phyloP scores from a whole-genome alignment of 257 asterid species.

The Misopates orontium region DNA sequence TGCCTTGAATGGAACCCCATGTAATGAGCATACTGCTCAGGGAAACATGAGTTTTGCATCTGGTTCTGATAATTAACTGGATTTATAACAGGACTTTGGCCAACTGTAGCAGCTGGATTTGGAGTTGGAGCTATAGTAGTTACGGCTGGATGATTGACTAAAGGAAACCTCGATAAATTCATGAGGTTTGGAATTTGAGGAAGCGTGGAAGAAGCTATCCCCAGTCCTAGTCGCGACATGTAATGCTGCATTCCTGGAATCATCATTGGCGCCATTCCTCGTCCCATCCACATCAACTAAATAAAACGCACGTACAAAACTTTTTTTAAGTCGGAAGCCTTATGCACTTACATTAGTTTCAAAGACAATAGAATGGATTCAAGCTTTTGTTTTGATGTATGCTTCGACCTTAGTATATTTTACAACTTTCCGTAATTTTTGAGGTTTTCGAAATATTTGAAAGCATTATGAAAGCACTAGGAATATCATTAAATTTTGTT shows the following conservation, averaged over 20 bases:
- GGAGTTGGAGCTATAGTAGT: constrained; percentile 30
- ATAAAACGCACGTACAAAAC: not conserved
- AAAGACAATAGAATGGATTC: no score
- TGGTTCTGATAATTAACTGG: constrained; percentile 50
- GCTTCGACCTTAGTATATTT: no score
- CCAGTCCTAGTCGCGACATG: constrained; percentile 68
- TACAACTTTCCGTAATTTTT: no score
- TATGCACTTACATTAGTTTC: not conserved
- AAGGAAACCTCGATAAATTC: constrained; percentile 54
- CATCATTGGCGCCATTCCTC: constrained; percentile 81
- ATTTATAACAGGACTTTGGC: constrained; percentile 31
- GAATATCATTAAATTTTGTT: no score
- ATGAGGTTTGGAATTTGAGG: constrained; percentile 58
- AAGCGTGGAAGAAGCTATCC: constrained; percentile 50
- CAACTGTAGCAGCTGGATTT: constrained; percentile 40
- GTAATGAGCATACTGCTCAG: constrained; percentile 62
- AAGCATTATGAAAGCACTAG: no score
- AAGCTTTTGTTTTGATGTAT: no score
- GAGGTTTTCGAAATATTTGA: no score
- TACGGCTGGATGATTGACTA: constrained; percentile 38
- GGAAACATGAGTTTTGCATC: constrained; percentile 46
- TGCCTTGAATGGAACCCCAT: constrained; percentile 58
- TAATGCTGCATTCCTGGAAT: constrained; percentile 70
- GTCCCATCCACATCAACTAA: constrained; percentile 90
- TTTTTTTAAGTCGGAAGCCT: no score